These are phyloP conservation scores for Solanum dulcamara DNA, from an alignment of 257 asterid genomes.

Conservation along the genomic window DNA sequence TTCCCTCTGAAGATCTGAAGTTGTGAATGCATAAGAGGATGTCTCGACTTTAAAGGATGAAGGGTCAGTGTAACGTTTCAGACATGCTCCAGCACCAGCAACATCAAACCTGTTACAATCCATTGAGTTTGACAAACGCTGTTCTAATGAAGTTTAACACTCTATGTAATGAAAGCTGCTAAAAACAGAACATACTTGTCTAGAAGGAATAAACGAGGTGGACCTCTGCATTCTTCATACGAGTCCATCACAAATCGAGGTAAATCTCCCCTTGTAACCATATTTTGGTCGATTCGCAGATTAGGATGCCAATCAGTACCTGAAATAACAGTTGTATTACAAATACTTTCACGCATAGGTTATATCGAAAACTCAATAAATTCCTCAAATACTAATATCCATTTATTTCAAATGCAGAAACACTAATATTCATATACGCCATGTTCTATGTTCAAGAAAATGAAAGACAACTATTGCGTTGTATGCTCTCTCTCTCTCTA, in stretches of 20 bases:
- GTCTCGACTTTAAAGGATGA: constrained; percentile 65
- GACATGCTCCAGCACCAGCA: constrained; percentile 98
- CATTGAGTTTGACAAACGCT: neutral
- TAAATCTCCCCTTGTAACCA: constrained; percentile 65
- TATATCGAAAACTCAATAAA: neutral
- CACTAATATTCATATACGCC: neutral
- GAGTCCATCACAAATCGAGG: constrained; percentile 97
- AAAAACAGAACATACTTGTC: constrained; percentile 59
- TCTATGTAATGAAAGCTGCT: neutral
- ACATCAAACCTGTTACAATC: constrained; percentile 64
- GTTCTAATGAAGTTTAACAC: neutral
- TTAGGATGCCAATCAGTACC: constrained; percentile 91
- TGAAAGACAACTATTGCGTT: neutral
- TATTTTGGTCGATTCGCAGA: constrained; percentile 44
- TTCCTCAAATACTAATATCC: neutral
- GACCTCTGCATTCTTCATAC: constrained; percentile 95
- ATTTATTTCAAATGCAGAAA: neutral
- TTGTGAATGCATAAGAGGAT: constrained; percentile 20
- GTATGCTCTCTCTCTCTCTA: neutral
- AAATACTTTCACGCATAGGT: neutral
- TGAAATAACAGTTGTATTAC: constrained; percentile 13
- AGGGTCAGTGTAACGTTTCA: constrained; percentile 94
- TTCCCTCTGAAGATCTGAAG: constrained; percentile 49
- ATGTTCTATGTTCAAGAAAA: neutral
- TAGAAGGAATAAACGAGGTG: constrained; percentile 89